A percentile compares a stretch with the other conserved stretches of the same genome.
These are phyloP conservation scores for Neofusicoccum sp. DNA, from an alignment of 2,329 filamentous ascomycete genomes.

Conservation along the genomic window DNA sequence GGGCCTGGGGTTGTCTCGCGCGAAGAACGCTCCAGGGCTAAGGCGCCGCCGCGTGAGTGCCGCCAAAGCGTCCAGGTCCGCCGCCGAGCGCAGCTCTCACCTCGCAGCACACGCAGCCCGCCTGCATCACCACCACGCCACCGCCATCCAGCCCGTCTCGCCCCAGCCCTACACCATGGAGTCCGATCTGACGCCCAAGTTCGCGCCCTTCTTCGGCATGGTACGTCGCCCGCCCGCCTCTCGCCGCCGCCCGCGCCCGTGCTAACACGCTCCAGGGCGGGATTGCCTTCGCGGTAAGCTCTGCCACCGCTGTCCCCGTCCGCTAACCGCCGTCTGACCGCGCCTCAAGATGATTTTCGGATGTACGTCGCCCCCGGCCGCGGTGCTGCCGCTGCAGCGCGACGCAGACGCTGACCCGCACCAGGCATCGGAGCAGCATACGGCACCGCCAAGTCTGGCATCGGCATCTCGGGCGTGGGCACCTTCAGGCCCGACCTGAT, in stretches of 20 bases:
- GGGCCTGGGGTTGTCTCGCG: conserved; percentile 20
- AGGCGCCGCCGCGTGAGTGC: conserved; percentile 17
- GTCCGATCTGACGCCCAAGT: conserved; percentile 70
- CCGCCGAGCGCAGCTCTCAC: background rate
- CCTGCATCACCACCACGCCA: conserved; percentile 11
- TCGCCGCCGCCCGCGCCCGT: conserved; percentile 9
- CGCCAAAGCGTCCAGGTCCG: conserved; percentile 15
- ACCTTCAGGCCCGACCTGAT: conserved; percentile 85
- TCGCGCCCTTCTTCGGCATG: conserved; percentile 88
- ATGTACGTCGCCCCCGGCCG: conserved; percentile 57
- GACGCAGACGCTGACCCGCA: conserved; percentile 27
- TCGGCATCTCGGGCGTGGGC: conserved; percentile 83
- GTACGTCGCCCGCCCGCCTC: conserved; percentile 54
- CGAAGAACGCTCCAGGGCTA: conserved; percentile 19
- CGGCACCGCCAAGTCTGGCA: conserved; percentile 85
- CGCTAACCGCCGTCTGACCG: conserved; percentile 19
- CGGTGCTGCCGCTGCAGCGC: background rate
- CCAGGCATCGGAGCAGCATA: conserved; percentile 76
- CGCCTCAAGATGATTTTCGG: conserved; percentile 71
- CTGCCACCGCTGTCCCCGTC: conserved; percentile 26
- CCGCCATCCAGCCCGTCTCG: background rate
- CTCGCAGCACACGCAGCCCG: background rate
- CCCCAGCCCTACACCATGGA: conserved; percentile 28
- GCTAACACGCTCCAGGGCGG: conserved; percentile 62
- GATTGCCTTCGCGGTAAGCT: conserved; percentile 67